Conservation (phyloP, 108 stramenopile genomes). For the Schizochytrium sp. region DNA sequence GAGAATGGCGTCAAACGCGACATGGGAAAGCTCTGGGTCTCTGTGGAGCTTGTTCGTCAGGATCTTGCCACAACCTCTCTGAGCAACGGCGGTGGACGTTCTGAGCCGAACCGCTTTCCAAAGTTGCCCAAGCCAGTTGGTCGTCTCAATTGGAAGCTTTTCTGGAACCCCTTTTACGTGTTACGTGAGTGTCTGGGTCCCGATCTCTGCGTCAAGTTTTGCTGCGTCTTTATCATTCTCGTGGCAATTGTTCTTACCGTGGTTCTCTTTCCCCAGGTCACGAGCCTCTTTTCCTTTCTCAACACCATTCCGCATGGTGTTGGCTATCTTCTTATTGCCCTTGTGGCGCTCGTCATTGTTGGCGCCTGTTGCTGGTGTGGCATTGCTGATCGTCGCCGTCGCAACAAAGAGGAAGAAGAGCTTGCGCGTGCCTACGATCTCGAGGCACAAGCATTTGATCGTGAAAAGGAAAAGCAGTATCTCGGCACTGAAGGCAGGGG, state of each 20-base stretch:
- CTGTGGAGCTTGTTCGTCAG: slow-evolving; percentile 32
- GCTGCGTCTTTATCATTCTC: slow-evolving; percentile 20
- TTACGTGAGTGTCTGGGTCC: slow-evolving; percentile 32
- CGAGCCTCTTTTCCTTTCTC: background rate
- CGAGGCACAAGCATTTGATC: background rate
- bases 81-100: slow-evolving; percentile 31
- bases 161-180: slow-evolving; percentile 39
- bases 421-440: background rate
- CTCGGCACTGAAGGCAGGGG: background rate
- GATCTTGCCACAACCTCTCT: slow-evolving; percentile 36
- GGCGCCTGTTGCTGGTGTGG: background rate
- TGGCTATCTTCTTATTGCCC: background rate
- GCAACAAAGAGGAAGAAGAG: background rate
- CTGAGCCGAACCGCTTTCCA: slow-evolving; percentile 47
- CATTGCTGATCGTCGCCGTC: background rate
- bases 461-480: background rate
- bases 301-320: background rate
- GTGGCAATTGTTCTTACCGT: background rate
- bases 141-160: slow-evolving; percentile 32
- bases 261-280: slow-evolving; percentile 24
- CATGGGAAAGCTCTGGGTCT: slow-evolving; percentile 9
- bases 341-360: background rate
- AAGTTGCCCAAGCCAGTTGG: slow-evolving; percentile 45
- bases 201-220: slow-evolving; percentile 19
- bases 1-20: background rate